A percentile compares a stretch with the other conserved stretches of the same genome.
Evolutionary conservation across 2,329 filamentous ascomycete species (phyloP).

Genomic region (Cryphonectria naterciae): DNA sequence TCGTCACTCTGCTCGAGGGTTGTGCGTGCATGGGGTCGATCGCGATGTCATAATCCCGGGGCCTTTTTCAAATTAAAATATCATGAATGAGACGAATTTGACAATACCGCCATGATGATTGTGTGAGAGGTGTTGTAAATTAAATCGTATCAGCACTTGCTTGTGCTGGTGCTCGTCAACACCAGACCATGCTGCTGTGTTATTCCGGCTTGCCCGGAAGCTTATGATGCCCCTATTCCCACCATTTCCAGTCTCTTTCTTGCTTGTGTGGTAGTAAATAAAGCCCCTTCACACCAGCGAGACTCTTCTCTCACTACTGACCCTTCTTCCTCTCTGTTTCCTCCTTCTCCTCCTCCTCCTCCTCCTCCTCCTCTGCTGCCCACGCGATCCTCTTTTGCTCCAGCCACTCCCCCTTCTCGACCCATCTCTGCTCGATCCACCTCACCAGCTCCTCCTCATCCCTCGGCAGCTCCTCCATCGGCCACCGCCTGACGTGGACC

Average conservation of each 20-base stretch:
- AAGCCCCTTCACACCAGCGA: neutral
- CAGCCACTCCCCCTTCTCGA: constrained; percentile 57
- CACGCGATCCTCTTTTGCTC: constrained; percentile 49
- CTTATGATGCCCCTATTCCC: neutral
- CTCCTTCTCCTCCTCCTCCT: constrained; percentile 13
- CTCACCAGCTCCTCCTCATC: constrained; percentile 53
- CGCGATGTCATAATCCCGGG: neutral
- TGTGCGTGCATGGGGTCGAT: too few species aligned
- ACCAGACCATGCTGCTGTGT: neutral
- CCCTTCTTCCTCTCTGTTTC: neutral
- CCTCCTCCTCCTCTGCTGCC: constrained; percentile 33
- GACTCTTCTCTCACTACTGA: neutral
- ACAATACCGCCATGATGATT: neutral
- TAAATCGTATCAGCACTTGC: neutral
- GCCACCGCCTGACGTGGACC: constrained; percentile 53
- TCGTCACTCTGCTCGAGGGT: neutral
- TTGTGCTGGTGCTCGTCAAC: neutral
- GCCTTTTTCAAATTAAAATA: too few species aligned
- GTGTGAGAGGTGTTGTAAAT: neutral
- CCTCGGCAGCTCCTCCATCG: constrained; percentile 51
- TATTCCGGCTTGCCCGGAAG: constrained; percentile 2
- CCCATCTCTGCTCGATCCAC: constrained; percentile 58
- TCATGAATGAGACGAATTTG: too few species aligned
- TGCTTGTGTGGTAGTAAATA: neutral
- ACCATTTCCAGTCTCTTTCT: neutral